A percentile compares a stretch with the other conserved stretches of the same genome.
phyloP scores from a whole-genome alignment of 2,329 filamentous ascomycete genomes.

The Cercospora berteroae region DNA sequence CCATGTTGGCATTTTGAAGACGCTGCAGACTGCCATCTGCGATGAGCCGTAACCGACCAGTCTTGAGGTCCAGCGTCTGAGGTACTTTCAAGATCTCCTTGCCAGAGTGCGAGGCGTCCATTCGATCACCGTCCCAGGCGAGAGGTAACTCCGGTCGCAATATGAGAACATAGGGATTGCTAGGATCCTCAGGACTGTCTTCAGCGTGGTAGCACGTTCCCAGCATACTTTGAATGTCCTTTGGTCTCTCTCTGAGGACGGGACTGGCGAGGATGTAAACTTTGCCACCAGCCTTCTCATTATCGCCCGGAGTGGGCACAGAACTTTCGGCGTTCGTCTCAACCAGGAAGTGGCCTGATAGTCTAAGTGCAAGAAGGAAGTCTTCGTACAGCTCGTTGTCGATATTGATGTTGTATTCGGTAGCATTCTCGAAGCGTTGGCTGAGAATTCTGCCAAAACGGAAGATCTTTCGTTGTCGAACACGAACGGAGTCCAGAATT shows the following conservation, averaged over 20 bases:
- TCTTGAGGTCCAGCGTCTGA: conserved; percentile 69
- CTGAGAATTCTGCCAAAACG: conserved; percentile 88
- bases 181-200: conserved; percentile 67
- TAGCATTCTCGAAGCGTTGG: conserved; percentile 93
- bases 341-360: conserved; percentile 84
- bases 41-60: conserved; percentile 81
- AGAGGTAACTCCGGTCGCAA: conserved; percentile 76
- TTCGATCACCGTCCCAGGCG: conserved; percentile 72
- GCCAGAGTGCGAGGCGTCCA: conserved; percentile 46
- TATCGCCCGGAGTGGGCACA: conserved; percentile 17
- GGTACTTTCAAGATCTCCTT: conserved; percentile 72
- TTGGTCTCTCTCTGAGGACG: conserved; percentile 68
- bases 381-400: conserved; percentile 66
- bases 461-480: conserved; percentile 93
- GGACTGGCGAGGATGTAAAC: conserved; percentile 79
- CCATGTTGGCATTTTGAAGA: conserved; percentile 72
- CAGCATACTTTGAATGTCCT: conserved; percentile 82
- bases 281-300: conserved; percentile 47
- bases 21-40: conserved; percentile 81
- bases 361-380: conserved; percentile 75
- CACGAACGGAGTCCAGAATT: conserved; percentile 90
- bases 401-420: conserved; percentile 85
- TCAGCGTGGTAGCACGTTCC: conserved; percentile 73
- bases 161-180: conserved; percentile 81
- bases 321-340: conserved; percentile 56